Conservation (phyloP, 2,329 filamentous ascomycete species). For the Bipolaris victoriae region DNA sequence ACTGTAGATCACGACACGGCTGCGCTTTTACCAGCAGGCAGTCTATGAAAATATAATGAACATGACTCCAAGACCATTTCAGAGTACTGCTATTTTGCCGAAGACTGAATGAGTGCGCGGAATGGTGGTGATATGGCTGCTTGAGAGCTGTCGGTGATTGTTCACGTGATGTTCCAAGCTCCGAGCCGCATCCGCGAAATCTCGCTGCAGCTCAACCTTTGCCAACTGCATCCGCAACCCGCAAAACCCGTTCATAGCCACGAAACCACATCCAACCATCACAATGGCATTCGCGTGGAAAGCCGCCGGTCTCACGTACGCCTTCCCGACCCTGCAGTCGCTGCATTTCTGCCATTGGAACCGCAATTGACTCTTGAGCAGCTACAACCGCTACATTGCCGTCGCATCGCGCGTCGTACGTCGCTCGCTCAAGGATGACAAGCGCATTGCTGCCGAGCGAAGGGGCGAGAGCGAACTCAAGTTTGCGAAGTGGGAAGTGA, state of each 20-base stretch:
- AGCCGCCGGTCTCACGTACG: slow-evolving; percentile 94
- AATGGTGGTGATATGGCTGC: not conserved
- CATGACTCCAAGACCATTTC: slow-evolving; percentile 7
- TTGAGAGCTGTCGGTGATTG: not conserved
- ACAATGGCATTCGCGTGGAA: slow-evolving; percentile 99
- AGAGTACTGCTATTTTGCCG: not conserved
- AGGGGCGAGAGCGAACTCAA: slow-evolving; percentile 87
- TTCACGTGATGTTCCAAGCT: slow-evolving; percentile 35
- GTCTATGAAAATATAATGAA: slow-evolving; percentile 35
- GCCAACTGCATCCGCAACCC: slow-evolving; percentile 32
- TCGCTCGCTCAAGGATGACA: slow-evolving; percentile 94
- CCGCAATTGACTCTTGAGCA: slow-evolving; percentile 54
- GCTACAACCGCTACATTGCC: slow-evolving; percentile 99
- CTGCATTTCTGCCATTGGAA: slow-evolving; percentile 10
- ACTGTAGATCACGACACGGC: slow-evolving; percentile 14
- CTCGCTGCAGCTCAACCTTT: slow-evolving; percentile 36
- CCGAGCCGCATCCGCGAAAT: slow-evolving; percentile 39
- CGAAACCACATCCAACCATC: slow-evolving; percentile 49
- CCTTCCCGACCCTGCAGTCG: slow-evolving; percentile 28
- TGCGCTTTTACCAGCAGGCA: slow-evolving; percentile 6
- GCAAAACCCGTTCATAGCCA: slow-evolving; percentile 30
- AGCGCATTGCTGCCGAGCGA: slow-evolving; percentile 84
- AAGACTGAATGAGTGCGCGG: not conserved
- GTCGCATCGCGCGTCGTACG: slow-evolving; percentile 94
- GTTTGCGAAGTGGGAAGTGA: slow-evolving; percentile 95